Conservation (phyloP, 2,329 filamentous ascomycete species). For the Sporothrix pseudoabietina region DNA sequence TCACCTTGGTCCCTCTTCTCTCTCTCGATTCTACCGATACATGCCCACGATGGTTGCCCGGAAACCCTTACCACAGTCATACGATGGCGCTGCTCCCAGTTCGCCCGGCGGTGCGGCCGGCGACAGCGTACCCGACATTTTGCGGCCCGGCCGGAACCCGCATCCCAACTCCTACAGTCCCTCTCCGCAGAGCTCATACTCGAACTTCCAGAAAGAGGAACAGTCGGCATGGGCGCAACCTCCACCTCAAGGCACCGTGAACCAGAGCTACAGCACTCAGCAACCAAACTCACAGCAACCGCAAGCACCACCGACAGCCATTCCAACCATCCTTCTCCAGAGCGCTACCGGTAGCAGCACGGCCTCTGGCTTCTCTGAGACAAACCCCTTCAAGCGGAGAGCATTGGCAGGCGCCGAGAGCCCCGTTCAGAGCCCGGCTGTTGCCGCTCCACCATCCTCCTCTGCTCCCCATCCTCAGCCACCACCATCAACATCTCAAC, state of each 20-base stretch:
- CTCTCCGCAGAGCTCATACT: conserved; percentile 31
- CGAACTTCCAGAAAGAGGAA: conserved; percentile 41
- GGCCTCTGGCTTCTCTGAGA: conserved; percentile 41
- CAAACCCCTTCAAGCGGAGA: conserved; percentile 60
- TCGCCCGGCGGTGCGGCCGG: not conserved
- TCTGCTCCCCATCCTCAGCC: conserved; percentile 27
- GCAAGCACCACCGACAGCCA: conserved; percentile 32
- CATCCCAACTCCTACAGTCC: conserved; percentile 1
- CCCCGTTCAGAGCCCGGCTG: conserved; percentile 20
- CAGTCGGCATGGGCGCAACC: conserved; percentile 43
- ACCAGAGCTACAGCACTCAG: not conserved
- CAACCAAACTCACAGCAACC: conserved; percentile 10
- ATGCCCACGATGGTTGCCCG: conserved; percentile 46
- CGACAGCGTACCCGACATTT: conserved; percentile 40
- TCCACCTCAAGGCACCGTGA: not conserved
- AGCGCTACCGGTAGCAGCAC: conserved; percentile 35
- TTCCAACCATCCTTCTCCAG: conserved; percentile 42
- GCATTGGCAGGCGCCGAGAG: conserved; percentile 36
- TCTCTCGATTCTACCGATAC: not conserved
- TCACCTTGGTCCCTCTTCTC: not conserved
- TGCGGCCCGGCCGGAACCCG: conserved; percentile 41
- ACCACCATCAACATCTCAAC: conserved; percentile 33
- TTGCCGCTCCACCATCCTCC: not conserved
- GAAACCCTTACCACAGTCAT: conserved; percentile 44
- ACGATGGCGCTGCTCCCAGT: conserved; percentile 37